Base-by-base conservation (phyloP, 1,139 yeast species). In the Debaryomyces coudertii region DNA sequence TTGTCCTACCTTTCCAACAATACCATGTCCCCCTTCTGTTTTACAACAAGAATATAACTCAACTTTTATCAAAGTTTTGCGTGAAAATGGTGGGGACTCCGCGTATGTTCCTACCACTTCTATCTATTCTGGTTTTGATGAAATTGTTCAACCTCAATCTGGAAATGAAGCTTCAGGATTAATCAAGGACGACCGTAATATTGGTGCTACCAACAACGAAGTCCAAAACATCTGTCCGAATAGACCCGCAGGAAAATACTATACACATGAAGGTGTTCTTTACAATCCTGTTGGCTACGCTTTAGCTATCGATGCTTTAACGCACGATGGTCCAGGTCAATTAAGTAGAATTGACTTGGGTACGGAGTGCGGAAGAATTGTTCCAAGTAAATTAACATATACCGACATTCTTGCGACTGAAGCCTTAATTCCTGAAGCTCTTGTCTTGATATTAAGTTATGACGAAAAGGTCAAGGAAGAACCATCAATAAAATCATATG, bases 31-130 rank as follows among this genome's bases (percentile, higher is more conserved):
- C 14, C 45, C 45, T 35, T 22, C 45, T 5, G 28, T 36, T 12
- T 33, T 42, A 4, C 45, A 42, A 14, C 40, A 42, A 42, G 25
- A 23, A 6, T 42, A 36, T 28, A 31, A 42, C n/a, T 36, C 45
- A 2, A 36, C 42, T 5, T 42, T 42, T n/a, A 36, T 42, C 25
- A 7, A 36, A 16, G 15, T 36, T 7, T 36, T 42, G 15, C 25
- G 45, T 12, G 27, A 25, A 1, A 12, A 42, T 18, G 45, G 45
- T 20, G 45, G 45, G n/a, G 41, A 29, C 20, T 35, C 45, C 3
- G 40, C 45, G 6, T 36, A 23, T 7, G 45, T 42, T 20, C 45
- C 45, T 9, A 36, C 45, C 9, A 42, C 45, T 23, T 36, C 41
- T 16, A 29, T 42, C 9, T 42, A 42, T 28, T 42, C 45, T 9